These are phyloP conservation scores for Paratinospora sagittata DNA, from an alignment of 164 flowering plant genomes.

Conservation along the genomic window DNA sequence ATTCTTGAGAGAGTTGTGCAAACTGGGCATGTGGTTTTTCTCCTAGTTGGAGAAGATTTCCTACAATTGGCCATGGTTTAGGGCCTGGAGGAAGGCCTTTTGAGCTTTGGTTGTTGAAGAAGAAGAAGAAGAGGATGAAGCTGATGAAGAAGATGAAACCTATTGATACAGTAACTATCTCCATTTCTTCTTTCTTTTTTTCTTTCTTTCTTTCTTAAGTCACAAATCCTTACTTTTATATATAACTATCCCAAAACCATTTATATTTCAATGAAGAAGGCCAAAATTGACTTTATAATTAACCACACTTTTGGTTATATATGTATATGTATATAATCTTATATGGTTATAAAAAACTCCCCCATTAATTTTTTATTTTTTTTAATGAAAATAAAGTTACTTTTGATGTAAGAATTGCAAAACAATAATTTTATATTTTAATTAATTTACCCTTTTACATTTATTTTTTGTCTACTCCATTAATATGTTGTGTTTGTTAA, in stretches of 20 bases:
- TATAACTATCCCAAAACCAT: not conserved
- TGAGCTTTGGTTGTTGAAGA: slow-evolving; percentile 7
- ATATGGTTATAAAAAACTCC: no score
- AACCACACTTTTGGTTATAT: no score
- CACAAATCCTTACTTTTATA: not conserved
- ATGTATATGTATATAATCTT: no score
- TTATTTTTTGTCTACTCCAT: no score
- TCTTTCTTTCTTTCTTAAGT: not conserved
- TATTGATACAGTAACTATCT: not conserved
- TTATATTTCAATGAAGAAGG: no score
- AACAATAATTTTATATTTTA: no score
- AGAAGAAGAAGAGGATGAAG: not conserved
- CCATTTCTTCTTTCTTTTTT: slow-evolving; percentile 1
- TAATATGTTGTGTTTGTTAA: no score
- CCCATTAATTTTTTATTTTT: no score
- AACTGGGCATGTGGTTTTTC: slow-evolving; percentile 22
- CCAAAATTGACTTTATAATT: no score
- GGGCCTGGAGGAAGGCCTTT: slow-evolving; percentile 38
- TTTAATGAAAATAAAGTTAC: no score
- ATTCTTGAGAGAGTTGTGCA: slow-evolving; percentile 16
- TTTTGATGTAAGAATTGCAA: no score
- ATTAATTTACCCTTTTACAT: no score
- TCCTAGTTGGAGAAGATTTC: slow-evolving; percentile 27
- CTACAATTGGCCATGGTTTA: slow-evolving; percentile 27
- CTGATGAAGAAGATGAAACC: not conserved